Evolutionary conservation across 192 early-diverging fungal genomes (phyloP), one percentile per base, ranked within the genome.

Genomic region (Gaertneriomyces semiglobifer): DNA sequence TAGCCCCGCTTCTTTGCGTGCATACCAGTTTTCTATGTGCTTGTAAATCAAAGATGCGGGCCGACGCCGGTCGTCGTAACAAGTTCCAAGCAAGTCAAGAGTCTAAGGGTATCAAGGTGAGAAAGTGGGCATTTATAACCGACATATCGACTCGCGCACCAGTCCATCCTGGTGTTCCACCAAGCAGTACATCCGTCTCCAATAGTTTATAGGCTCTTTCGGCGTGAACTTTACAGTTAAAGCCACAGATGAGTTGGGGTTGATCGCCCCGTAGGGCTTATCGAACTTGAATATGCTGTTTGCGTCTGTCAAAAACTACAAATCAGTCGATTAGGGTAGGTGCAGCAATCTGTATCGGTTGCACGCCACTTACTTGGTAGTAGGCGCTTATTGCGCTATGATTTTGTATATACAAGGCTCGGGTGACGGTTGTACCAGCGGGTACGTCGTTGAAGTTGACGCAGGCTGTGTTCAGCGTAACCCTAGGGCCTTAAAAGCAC

Each of bases 381-480:
- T 70, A 79, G 39, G 79, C 79, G 5, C 71, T 5, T 10, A 70
- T 68, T 7, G 59, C 40, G 5, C 79, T 59, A 41, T 78, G 57
- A 57, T 85, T 85, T 65, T 71, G 68, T 8, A 85, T 43, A 54
- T 74, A 77, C 4, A 85, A 44, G 9, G 81, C 77, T 25, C 81
- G 62, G 20, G 62, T 73, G 40, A 71, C 68, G 4, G 73, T 75
- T 41, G 62, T 65, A 0, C 63, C 66, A 9, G 74, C 78, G 12
- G 53, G 70, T 25, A 74, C 68, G 43, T 83, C 83, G 38, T 84
- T 80, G 55, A 85, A 85, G 68, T 85, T 85, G 45, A 85, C 63
- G 0, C 84, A 45, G n/a, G 39, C 58, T 9, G 83, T 69, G 47
- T 71, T 79, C 5, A 85, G 55, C n/a, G 70, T 59, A 18, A 85